Evolutionary conservation across 163 green algal species (phyloP).

Genomic region (Scenedesmus sp.): DNA sequence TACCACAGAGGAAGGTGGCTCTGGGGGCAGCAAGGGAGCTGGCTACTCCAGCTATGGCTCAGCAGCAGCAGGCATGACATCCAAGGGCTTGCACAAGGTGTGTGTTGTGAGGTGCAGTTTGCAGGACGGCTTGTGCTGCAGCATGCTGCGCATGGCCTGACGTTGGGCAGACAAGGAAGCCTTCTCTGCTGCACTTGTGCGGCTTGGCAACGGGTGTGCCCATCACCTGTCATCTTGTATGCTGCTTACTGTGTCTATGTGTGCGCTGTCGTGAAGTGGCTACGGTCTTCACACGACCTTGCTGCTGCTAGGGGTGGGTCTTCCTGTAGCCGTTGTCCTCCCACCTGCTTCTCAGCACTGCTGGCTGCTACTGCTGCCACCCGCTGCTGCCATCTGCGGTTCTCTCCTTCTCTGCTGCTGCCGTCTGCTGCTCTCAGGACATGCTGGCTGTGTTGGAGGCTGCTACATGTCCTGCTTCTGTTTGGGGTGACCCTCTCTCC

Average conservation of each 20-base stretch:
- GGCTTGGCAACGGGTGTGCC: too few species aligned
- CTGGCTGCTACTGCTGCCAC: neutral
- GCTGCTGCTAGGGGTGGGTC: neutral
- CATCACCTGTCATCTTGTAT: too few species aligned
- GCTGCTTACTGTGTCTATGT: too few species aligned
- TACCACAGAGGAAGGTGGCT: conserved; percentile 60
- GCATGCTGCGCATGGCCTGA: too few species aligned
- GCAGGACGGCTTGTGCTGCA: neutral
- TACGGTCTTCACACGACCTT: too few species aligned
- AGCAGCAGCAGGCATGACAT: conserved; percentile 18
- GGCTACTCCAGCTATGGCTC: conserved; percentile 31
- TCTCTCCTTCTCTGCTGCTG: too few species aligned
- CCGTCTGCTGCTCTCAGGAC: neutral
- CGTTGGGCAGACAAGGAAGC: neutral
- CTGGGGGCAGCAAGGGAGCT: conserved; percentile 37
- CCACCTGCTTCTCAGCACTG: neutral
- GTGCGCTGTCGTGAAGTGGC: too few species aligned
- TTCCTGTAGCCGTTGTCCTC: neutral
- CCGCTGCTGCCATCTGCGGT: conserved; percentile 45
- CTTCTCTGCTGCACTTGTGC: neutral
- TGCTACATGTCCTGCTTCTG: neutral
- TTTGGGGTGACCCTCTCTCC: neutral
- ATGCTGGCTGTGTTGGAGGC: neutral
- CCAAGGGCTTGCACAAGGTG: conserved; percentile 78
- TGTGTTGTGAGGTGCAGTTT: neutral